A percentile compares a stretch with the other conserved stretches of the same genome.
These are phyloP conservation scores for Geotrichum restrictum DNA, from an alignment of 1,139 yeast species.

Conservation along the genomic window DNA sequence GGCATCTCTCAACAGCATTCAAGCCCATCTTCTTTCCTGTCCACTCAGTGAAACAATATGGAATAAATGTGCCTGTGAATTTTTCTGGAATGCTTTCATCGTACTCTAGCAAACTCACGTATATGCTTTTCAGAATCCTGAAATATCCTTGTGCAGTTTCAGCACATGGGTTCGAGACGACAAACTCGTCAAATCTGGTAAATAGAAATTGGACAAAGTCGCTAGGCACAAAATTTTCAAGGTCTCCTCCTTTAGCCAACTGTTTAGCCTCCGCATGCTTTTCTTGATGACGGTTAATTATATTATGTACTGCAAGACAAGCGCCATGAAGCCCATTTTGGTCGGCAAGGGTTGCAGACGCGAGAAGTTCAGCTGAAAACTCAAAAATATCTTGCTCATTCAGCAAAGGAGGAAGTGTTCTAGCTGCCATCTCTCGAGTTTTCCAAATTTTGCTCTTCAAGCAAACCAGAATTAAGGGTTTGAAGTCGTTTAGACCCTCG, in stretches of 20 bases:
- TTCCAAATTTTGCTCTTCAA: constrained; percentile 65
- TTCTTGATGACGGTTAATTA: constrained; percentile 15
- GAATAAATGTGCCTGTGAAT: constrained; percentile 12
- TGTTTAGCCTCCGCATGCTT: constrained; percentile 3
- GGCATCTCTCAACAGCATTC: constrained; percentile 18
- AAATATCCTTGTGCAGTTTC: constrained; percentile 42
- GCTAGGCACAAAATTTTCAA: constrained; percentile 13
- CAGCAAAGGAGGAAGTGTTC: constrained; percentile 56
- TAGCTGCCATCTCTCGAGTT: constrained; percentile 79
- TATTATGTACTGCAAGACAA: constrained; percentile 43
- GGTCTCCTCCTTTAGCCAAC: constrained; percentile 22
- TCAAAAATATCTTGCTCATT: constrained; percentile 35
- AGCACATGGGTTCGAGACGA: constrained; percentile 33
- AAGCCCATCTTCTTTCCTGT: constrained; percentile 5
- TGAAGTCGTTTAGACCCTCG: constrained; percentile 50
- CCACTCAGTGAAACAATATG: constrained; percentile 17
- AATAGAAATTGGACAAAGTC: constrained; percentile 26
- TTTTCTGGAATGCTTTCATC: constrained; percentile 2
- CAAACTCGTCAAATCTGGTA: constrained; percentile 27
- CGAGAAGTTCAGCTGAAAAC: constrained; percentile 24
- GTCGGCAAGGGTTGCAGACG: constrained; percentile 21
- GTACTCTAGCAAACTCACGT: background rate
- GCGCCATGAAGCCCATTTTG: constrained; percentile 59
- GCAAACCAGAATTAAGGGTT: constrained; percentile 46
- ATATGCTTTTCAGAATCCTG: constrained; percentile 32